A percentile compares a stretch with the other conserved stretches of the same genome.
Evolutionary conservation across 2,329 filamentous ascomycete species (phyloP).

Genomic region (Penicillium sumatraense): DNA sequence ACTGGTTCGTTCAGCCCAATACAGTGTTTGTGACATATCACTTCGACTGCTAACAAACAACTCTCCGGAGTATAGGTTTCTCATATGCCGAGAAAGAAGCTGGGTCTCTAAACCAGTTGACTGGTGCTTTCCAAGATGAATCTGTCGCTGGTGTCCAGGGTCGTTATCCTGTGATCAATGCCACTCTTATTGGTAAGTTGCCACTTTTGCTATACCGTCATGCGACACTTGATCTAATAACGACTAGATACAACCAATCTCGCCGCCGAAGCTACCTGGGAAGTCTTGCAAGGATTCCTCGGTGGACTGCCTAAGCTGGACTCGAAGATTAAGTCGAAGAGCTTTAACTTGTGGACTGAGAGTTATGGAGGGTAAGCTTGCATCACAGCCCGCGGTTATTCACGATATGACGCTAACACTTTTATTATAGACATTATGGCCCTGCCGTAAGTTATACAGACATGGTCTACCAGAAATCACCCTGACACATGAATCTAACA

Average conservation of each 20-base stretch:
- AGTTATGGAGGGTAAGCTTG: conserved; percentile 55
- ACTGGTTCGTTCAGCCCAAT: conserved; percentile 44
- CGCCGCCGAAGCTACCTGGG: conserved; percentile 60
- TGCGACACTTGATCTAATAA: background rate
- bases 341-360: conserved; percentile 65
- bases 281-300: conserved; percentile 61
- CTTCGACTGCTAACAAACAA: too few species aligned
- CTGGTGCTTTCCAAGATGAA: conserved; percentile 52
- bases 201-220: background rate
- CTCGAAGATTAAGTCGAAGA: conserved; percentile 54
- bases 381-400: too few species aligned
- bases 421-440: conserved; percentile 55
- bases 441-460: conserved; percentile 43
- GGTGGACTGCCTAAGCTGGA: conserved; percentile 54
- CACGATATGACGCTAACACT: conserved; percentile 3
- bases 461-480: background rate
- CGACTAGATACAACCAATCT: conserved; percentile 58
- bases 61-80: conserved; percentile 31
- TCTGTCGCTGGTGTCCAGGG: conserved; percentile 49
- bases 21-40: background rate
- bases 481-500: conserved; percentile 3
- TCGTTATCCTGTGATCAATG: conserved; percentile 56
- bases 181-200: conserved; percentile 46
- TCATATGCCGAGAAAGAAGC: conserved; percentile 40
- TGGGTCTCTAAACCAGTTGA: conserved; percentile 49